Evolutionary conservation across 306 rosid species (phyloP), one percentile per base, ranked within the genome.

Genomic region (Crataegus laevigata): DNA sequence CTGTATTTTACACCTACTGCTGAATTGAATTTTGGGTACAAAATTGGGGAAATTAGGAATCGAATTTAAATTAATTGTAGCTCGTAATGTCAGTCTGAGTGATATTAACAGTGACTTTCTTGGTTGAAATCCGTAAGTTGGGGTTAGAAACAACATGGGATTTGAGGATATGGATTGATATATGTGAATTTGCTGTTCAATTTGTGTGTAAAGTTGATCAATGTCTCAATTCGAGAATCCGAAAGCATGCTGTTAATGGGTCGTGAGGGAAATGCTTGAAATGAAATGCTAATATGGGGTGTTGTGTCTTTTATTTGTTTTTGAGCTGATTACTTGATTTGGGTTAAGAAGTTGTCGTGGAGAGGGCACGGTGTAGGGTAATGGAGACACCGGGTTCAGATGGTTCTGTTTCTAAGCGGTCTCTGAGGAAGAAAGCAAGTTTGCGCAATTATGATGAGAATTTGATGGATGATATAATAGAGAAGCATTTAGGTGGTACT

Each of bases 391-490:
- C 89, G 4, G 55, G 78, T 76, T 82, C 87, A 3, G 84, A 67
- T 47, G 87, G 90, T 64, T 87, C 92, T 4, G 75, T 45, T 77
- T 64, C 66, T 6, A 94, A 83, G 82, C 87, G 94, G 67, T 85
- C 97, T 0, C 51, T 78, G 77, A 89, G 97, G 64, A 94, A 88
- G 85, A 94, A 86, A 74, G 78, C 85, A 8, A 72, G 79, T 74
- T 40, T 79, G 71, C 85, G 93, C 11, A 86, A 63, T 83, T 90
- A 94, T 45, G 88, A 90, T 29, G 97, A 94, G 84, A 87, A 86
- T 88, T 74, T 94, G 73, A 83, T 91, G 86, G 97, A 94, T 82
- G 97, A 91, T 62, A 3, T 88, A 59, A 77, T 85, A 29, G 98
- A 94, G 83, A 82, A 91, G 72, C 91, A 90, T 62, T 59, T 91